These are phyloP conservation scores for Carnegiea gigantea DNA, from an alignment of 179 eudicot genomes.

Conservation along the genomic window DNA sequence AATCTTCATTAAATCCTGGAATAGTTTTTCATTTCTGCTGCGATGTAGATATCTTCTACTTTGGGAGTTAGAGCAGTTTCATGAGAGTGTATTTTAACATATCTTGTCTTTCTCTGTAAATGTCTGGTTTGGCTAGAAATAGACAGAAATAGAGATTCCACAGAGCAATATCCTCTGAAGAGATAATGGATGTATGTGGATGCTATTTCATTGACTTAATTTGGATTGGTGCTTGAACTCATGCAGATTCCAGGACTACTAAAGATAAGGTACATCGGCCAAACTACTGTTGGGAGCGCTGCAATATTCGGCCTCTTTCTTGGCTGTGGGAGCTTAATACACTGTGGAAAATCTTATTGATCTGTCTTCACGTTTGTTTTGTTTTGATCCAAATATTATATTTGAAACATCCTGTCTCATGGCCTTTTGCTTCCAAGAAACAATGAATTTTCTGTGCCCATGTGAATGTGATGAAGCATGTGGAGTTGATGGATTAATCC, in stretches of 20 bases:
- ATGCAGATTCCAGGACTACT: slow-evolving; percentile 79
- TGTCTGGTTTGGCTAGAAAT: background rate
- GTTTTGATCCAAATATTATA: slow-evolving; percentile 3
- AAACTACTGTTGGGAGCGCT: slow-evolving; percentile 89
- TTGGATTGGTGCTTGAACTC: slow-evolving; percentile 2
- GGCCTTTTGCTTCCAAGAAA: background rate
- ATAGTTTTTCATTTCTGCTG: background rate
- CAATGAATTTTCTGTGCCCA: background rate
- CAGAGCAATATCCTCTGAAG: background rate
- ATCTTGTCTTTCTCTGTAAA: background rate
- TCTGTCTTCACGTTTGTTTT: background rate
- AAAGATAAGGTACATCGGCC: slow-evolving; percentile 79
- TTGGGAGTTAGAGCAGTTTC: background rate
- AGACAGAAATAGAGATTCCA: background rate
- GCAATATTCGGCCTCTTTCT: slow-evolving; percentile 83
- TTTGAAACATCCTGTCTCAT: background rate
- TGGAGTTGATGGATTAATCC: background rate
- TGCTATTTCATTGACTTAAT: background rate
- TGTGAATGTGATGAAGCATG: slow-evolving; percentile 4
- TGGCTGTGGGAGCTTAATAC: slow-evolving; percentile 91
- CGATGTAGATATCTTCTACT: background rate
- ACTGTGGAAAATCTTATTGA: slow-evolving; percentile 80
- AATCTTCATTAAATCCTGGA: background rate
- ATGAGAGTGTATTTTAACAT: background rate
- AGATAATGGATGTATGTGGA: background rate